Conservation (phyloP, 129 eudicot species). For the Lactuca sativa region DNA sequence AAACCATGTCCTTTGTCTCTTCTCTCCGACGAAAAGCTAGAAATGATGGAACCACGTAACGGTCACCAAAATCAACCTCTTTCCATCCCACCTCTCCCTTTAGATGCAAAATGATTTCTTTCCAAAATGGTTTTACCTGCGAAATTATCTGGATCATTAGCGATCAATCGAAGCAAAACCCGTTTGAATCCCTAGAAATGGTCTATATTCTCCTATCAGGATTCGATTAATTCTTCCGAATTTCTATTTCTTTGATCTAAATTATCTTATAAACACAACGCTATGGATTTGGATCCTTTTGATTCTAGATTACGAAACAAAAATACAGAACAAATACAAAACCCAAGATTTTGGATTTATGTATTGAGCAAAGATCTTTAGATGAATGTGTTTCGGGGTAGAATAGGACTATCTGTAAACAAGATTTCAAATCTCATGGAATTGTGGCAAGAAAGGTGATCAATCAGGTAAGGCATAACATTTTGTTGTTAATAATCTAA, state of each 20-base stretch:
- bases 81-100: slow-evolving; percentile 19
- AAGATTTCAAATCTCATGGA: slow-evolving; percentile 4
- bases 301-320: slow-evolving; percentile 20
- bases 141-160: slow-evolving; percentile 22
- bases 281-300: slow-evolving; percentile 27
- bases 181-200: slow-evolving; percentile 25
- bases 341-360: slow-evolving; percentile 22
- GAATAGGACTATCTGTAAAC: slow-evolving; percentile 16
- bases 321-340: slow-evolving; percentile 14
- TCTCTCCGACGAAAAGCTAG: too few relatives aligned
- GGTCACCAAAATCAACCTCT: too few relatives aligned
- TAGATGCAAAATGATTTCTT: slow-evolving; percentile 23
- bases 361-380: slow-evolving; percentile 2
- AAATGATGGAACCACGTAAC: too few relatives aligned
- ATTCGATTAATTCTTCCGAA: slow-evolving; percentile 21
- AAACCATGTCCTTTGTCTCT: too few relatives aligned
- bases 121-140: slow-evolving; percentile 32
- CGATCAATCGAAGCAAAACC: slow-evolving; percentile 30
- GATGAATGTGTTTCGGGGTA: slow-evolving; percentile 18
- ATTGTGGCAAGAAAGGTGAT: too few relatives aligned
- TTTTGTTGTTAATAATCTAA: too few relatives aligned
- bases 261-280: slow-evolving; percentile 29
- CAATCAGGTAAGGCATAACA: too few relatives aligned
- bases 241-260: slow-evolving; percentile 23
- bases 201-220: slow-evolving; percentile 7